Evolutionary conservation across 345 rosid genomes (phyloP), one percentile per base, ranked within the genome.

Genomic region (Alliaria petiolata): DNA sequence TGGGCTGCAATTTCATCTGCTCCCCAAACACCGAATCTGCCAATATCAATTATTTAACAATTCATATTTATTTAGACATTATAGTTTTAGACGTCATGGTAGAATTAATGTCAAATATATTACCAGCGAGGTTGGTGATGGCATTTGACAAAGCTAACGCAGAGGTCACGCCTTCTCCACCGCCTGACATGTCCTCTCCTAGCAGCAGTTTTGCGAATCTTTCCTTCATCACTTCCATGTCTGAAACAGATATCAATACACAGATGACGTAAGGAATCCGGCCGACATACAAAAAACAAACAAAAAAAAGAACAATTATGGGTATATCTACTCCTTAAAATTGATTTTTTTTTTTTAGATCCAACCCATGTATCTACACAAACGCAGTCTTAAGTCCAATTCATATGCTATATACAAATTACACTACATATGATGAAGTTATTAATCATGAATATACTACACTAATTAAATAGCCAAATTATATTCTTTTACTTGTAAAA

Each of bases 181-280:
- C 89, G 6, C 95, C 89, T 31, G 91, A 88, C 89, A 88, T 88
- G 62, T 88, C 91, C 76, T 88, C 91, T 15, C 93, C 95, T 61
- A 86, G 67, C 43, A 88, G 80, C 75, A 88, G 71, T 76, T 81
- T 88, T 3, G 83, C 81, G 19, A 86, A 86, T 55, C 73, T 82
- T 72, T 88, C 89, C 83, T 80, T 85, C 89, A 88, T 83, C 74
- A 75, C 80, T 47, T 86, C 81, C 65, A 63, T 72, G 49, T 83
- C 95, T 88, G 73, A 71, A 79, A 6, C 44, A 75, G 0, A 69
- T 16, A 22, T 10, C 67, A 72, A 40, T 14, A 46, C 60, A 44
- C 19, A 34, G 6, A 28, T 31, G 7, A 4, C 17, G 31, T 38
- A 40, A 62, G 49, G 44, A 20, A 28, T 30, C 10, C 3, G 25